These are phyloP conservation scores for Parathielavia appendiculata DNA, from an alignment of 495 filamentous ascomycete genomes.

Conservation along the genomic window DNA sequence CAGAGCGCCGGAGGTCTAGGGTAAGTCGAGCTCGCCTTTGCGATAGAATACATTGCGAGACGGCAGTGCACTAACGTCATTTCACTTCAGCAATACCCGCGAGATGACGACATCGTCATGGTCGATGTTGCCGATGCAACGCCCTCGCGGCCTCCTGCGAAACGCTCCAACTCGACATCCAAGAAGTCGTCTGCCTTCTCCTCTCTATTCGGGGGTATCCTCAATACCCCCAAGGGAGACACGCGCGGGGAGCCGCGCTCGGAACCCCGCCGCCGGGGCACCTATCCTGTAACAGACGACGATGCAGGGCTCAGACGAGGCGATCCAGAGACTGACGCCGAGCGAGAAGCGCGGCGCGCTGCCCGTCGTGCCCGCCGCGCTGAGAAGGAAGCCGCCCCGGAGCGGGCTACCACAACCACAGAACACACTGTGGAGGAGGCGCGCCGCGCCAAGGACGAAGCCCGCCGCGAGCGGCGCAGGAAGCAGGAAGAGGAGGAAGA, in stretches of 20 bases:
- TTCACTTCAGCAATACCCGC: slow-evolving; percentile 27
- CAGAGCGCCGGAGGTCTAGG: slow-evolving; percentile 42
- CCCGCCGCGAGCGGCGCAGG: slow-evolving; percentile 41
- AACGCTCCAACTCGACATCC: slow-evolving; percentile 39
- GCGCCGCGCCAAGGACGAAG: slow-evolving; percentile 41
- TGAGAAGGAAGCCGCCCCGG: slow-evolving; percentile 43
- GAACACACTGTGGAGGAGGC: slow-evolving; percentile 47
- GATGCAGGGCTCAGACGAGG: slow-evolving; percentile 27
- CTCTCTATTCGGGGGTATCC: slow-evolving; percentile 42
- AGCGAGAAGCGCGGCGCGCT: slow-evolving; percentile 51
- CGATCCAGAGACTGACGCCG: slow-evolving; percentile 37
- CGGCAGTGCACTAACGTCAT: slow-evolving; percentile 25
- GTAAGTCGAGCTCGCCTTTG: slow-evolving; percentile 31
- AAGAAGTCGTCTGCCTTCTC: slow-evolving; percentile 34
- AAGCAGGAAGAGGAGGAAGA: slow-evolving; percentile 45
- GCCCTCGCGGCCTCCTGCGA: slow-evolving; percentile 32
- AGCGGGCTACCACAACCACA: slow-evolving; percentile 27
- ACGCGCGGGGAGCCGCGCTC: slow-evolving; percentile 32
- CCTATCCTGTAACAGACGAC: slow-evolving; percentile 40
- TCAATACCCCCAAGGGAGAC: slow-evolving; percentile 30
- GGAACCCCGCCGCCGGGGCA: slow-evolving; percentile 42
- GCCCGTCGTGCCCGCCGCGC: slow-evolving; percentile 45
- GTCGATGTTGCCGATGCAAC: slow-evolving; percentile 35
- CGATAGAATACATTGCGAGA: neutral
- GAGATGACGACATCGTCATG: slow-evolving; percentile 43